Conservation (phyloP, 169 alveolate genomes). For the Ichthyophthirius multifiliis region DNA sequence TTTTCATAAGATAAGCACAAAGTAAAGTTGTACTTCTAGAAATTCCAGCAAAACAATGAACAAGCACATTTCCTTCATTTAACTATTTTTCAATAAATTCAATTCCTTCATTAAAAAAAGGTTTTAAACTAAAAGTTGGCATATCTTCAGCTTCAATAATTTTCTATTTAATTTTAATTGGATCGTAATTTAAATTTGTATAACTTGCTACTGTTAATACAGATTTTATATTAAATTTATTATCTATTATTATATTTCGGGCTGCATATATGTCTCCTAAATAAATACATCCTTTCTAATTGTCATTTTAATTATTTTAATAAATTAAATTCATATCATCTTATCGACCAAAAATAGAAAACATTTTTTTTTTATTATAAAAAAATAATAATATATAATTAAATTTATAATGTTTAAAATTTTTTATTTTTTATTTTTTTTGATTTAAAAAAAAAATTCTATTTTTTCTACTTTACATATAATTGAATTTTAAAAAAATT, state of each 20-base stretch:
- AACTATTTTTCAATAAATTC: constrained; percentile 46
- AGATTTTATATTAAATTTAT: background rate
- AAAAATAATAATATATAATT: no score
- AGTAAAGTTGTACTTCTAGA: constrained; percentile 66
- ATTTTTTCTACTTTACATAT: no score
- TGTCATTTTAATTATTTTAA: no score
- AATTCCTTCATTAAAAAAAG: constrained; percentile 27
- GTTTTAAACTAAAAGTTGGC: constrained; percentile 25
- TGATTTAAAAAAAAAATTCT: no score
- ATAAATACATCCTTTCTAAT: background rate
- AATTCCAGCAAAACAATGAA: constrained; percentile 80
- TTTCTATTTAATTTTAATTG: background rate
- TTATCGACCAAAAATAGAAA: no score
- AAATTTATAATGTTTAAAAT: no score
- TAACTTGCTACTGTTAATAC: background rate
- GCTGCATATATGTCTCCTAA: constrained; percentile 16
- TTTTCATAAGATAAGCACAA: constrained; percentile 61
- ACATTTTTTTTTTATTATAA: no score
- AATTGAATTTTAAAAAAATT: no score
- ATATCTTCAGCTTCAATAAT: constrained; percentile 44
- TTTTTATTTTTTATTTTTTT: no score
- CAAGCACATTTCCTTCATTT: constrained; percentile 45
- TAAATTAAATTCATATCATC: no score
- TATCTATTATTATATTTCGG: background rate
- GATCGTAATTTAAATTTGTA: background rate